Percentiles rank a stretch among this genome's conserved stretches.
Evolutionary conservation across 805 yeast species (phyloP).

Genomic region (Candida gorgasii): DNA sequence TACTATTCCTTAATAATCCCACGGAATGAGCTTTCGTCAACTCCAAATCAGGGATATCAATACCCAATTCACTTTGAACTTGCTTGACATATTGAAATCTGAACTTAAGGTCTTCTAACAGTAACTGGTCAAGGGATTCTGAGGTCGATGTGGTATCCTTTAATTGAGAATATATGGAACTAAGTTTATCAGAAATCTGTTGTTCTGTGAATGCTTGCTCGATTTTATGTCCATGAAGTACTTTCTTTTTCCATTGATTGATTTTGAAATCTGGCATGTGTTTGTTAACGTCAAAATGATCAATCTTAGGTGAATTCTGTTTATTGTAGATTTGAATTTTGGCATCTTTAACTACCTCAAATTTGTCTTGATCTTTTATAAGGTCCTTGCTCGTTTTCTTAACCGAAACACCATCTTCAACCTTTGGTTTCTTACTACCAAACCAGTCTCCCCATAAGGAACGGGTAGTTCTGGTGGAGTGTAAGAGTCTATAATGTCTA

Average conservation of each 20-base stretch:
- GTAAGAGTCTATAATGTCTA: slow-evolving; percentile 11
- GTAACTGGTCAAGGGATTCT: slow-evolving; percentile 16
- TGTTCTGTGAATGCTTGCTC: slow-evolving; percentile 29
- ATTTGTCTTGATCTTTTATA: slow-evolving; percentile 39
- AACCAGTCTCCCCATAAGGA: slow-evolving; percentile 35
- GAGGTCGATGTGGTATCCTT: slow-evolving; percentile 15
- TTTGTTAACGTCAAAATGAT: slow-evolving; percentile 24
- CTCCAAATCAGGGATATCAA: slow-evolving; percentile 54
- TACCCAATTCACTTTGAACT: slow-evolving; percentile 49
- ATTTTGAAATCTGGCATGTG: slow-evolving; percentile 40
- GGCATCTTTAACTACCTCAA: slow-evolving; percentile 29
- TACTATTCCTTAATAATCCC: slow-evolving; percentile 37
- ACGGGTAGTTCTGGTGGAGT: slow-evolving; percentile 14
- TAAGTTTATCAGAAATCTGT: slow-evolving; percentile 25
- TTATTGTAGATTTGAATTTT: slow-evolving; percentile 38
- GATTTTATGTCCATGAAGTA: slow-evolving; percentile 24
- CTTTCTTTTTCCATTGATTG: slow-evolving; percentile 35
- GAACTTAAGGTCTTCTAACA: slow-evolving; percentile 43
- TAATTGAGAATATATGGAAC: slow-evolving; percentile 24
- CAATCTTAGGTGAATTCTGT: slow-evolving; percentile 33
- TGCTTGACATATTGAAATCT: slow-evolving; percentile 52
- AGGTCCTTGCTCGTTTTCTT: slow-evolving; percentile 24
- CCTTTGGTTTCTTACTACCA: slow-evolving; percentile 26
- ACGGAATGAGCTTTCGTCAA: slow-evolving; percentile 44
- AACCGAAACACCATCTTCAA: not conserved